Evolutionary conservation across 306 rosid genomes (phyloP), one percentile per base, ranked within the genome.

Genomic region (Prinsepia uniflora): DNA sequence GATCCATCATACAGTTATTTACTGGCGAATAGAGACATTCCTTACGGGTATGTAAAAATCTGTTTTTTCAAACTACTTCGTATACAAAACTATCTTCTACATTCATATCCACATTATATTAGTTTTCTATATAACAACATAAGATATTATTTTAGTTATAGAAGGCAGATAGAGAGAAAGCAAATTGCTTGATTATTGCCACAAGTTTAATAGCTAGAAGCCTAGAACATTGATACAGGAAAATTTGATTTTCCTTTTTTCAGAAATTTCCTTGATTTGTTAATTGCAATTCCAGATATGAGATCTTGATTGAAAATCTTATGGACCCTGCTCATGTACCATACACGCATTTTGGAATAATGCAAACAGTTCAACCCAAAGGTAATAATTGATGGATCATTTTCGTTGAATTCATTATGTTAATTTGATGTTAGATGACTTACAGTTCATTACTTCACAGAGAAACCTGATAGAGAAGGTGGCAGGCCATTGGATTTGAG

Each of bases 281-380:
- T 42, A 30, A 44, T 61, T 73, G 72, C 66, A 62, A 73, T 83
- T 87, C 65, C 85, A 94, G 99, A 78, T 94, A 94, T 49, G 99
- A 94, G 76, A 81, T 91, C 52, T 75, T 94, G 88, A 84, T 85
- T 47, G 99, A 94, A 78, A 94, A 94, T 81, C 97, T 89, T 47
- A 87, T 89, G 97, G 96, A 89, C 79, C 99, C 97, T 79, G 80
- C 97, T 53, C 97, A 91, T 78, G 86, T 87, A 81, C 87, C 97
- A 36, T 91, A 94, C 62, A 89, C 99, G 4, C 96, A 88, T 76
- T 83, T 83, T 75, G 84, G 92, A 74, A 40, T 94, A 76, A 80
- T 89, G 88, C 80, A 18, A 74, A 58, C 81, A 65, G 85, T 18
- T 34, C 7, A 71, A 72, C 85, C 89, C 24, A 84, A 84, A 83